Evolutionary conservation across 1,284 basidiomycete genomes (phyloP).

Genomic region (Agroathelia rolfsii): DNA sequence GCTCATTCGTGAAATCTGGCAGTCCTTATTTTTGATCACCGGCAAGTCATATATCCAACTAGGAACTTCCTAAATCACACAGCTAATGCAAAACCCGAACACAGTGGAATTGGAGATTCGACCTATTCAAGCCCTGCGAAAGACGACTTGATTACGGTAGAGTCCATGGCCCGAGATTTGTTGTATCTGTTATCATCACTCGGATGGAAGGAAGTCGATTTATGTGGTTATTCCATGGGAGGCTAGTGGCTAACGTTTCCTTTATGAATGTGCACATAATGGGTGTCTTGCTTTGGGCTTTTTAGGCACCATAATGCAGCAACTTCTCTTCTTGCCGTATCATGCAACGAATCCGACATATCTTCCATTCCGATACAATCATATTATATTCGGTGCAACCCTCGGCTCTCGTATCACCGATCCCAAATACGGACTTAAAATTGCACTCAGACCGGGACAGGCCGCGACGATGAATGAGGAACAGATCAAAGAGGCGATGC

Average conservation of each 20-base stretch:
- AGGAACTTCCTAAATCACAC: too few species aligned
- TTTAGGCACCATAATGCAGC: conserved; percentile 29
- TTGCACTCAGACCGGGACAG: conserved; percentile 9
- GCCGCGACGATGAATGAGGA: conserved; percentile 15
- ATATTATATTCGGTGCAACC: conserved; percentile 28
- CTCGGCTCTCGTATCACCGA: conserved; percentile 16
- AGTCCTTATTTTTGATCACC: conserved; percentile 26
- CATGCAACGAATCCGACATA: conserved; percentile 21
- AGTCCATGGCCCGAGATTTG: conserved; percentile 32
- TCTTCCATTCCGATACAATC: conserved; percentile 30
- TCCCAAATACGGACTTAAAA: conserved; percentile 6
- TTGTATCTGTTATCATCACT: conserved; percentile 24
- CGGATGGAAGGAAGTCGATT: conserved; percentile 28
- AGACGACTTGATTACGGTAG: conserved; percentile 29
- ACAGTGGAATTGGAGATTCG: conserved; percentile 30
- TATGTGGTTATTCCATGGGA: conserved; percentile 30
- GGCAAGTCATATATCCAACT: too few species aligned
- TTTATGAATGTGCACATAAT: not conserved
- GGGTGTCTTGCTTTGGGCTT: not conserved
- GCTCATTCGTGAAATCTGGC: too few species aligned
- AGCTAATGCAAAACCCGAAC: too few species aligned
- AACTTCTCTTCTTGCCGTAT: conserved; percentile 32
- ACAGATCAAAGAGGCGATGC: conserved; percentile 23
- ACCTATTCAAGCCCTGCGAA: conserved; percentile 18
- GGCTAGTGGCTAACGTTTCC: conserved; percentile 5